Evolutionary conservation across 768 basidiomycete species (phyloP).

Genomic region (Lactifluus hygrophoroides): DNA sequence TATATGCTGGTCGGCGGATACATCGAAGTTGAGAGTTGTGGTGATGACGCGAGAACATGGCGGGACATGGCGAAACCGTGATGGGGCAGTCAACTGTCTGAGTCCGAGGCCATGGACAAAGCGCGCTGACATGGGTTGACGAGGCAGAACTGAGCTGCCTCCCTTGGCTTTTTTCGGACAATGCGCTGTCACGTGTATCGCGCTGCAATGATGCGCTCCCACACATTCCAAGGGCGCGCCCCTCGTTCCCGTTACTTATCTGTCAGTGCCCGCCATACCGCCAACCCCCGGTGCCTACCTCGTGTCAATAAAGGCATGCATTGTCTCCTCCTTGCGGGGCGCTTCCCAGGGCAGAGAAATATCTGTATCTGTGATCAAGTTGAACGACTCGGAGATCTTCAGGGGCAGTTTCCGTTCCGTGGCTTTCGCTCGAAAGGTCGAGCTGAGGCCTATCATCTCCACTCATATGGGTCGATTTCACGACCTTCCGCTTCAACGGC

Average conservation of each 20-base stretch:
- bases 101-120: constrained; percentile 10
- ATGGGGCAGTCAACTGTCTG: constrained; percentile 4
- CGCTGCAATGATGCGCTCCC: too few species aligned
- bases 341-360: background rate
- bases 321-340: background rate
- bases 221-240: too few species aligned
- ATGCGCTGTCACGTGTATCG: background rate
- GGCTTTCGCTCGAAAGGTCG: background rate
- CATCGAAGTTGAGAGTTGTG: background rate
- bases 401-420: background rate
- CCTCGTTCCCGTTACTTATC: too few species aligned
- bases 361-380: background rate
- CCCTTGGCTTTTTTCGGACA: too few species aligned
- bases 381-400: background rate
- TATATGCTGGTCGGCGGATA: background rate
- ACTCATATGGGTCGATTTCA: background rate
- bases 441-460: background rate
- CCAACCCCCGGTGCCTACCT: too few species aligned
- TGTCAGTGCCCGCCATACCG: too few species aligned
- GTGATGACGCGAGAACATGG: constrained; percentile 9
- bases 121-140: constrained; percentile 16
- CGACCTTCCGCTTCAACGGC: background rate
- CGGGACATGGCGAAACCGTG: background rate
- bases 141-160: background rate
- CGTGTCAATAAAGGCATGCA: background rate